These are phyloP conservation scores for Fomitiporia mediterranea DNA, from an alignment of 1,284 basidiomycete species.

Conservation along the genomic window DNA sequence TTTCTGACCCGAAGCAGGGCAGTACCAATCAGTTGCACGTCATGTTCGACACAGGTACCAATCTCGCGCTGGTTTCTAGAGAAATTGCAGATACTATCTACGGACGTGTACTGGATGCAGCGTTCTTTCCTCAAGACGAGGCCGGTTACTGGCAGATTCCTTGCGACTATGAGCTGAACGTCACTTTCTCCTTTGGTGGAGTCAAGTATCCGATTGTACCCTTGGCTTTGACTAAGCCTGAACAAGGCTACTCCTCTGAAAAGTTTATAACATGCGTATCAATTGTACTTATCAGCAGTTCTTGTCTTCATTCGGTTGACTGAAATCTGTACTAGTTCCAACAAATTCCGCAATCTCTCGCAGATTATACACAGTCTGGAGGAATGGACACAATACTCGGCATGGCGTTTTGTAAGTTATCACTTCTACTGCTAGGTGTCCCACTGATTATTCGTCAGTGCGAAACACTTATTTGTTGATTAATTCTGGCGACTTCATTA, in stretches of 20 bases:
- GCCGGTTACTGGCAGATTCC: slow-evolving; percentile 48
- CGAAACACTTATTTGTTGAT: slow-evolving; percentile 24
- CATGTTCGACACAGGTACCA: slow-evolving; percentile 66
- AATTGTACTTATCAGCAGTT: too few relatives aligned
- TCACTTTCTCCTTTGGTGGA: slow-evolving; percentile 55
- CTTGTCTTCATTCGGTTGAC: not conserved
- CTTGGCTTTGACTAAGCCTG: slow-evolving; percentile 47
- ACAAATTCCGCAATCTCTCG: slow-evolving; percentile 33
- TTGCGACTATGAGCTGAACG: slow-evolving; percentile 54
- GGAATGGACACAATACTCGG: slow-evolving; percentile 39
- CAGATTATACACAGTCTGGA: slow-evolving; percentile 5
- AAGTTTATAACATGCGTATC: not conserved
- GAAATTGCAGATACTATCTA: slow-evolving; percentile 54
- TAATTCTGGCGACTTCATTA: slow-evolving; percentile 31
- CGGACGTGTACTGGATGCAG: slow-evolving; percentile 43
- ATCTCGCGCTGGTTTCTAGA: slow-evolving; percentile 55
- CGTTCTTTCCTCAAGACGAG: slow-evolving; percentile 30
- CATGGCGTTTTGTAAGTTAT: slow-evolving; percentile 48
- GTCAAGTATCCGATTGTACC: slow-evolving; percentile 55
- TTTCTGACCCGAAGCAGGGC: slow-evolving; percentile 1
- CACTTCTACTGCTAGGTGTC: slow-evolving; percentile 30
- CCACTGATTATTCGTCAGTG: slow-evolving; percentile 47
- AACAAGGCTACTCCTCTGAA: not conserved
- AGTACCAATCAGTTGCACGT: slow-evolving; percentile 50
- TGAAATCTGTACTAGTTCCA: slow-evolving; percentile 38